Evolutionary conservation across 1,284 basidiomycete species (phyloP).

Genomic region (Papiliotrema laurentii): DNA sequence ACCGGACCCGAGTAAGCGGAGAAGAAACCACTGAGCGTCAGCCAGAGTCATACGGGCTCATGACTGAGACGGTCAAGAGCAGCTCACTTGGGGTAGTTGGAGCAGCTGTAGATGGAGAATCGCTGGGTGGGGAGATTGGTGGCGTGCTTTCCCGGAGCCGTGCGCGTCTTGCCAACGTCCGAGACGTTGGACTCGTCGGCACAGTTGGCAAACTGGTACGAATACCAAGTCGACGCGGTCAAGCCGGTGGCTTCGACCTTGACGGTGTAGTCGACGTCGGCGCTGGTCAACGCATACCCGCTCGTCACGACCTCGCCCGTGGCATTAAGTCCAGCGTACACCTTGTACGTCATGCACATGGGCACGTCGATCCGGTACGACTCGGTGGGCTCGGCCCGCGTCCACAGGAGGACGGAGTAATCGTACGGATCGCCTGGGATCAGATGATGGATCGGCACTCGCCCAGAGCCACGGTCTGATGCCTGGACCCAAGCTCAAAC

Average conservation of each 20-base stretch:
- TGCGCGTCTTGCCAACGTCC: constrained; percentile 14
- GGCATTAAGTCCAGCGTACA: constrained; percentile 29
- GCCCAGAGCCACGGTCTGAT: no score
- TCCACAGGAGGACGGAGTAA: constrained; percentile 45
- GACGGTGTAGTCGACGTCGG: constrained; percentile 57
- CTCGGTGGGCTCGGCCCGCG: constrained; percentile 18
- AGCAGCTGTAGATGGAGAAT: constrained; percentile 24
- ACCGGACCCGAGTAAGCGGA: constrained; percentile 63
- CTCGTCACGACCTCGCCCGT: constrained; percentile 13
- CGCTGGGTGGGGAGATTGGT: constrained; percentile 10
- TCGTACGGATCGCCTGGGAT: constrained; percentile 58
- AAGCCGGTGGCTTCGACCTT: constrained; percentile 39
- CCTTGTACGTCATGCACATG: constrained; percentile 57
- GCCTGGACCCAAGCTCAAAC: no score
- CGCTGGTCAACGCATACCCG: constrained; percentile 6
- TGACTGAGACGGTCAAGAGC: background rate
- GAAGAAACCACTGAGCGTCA: constrained; percentile 55
- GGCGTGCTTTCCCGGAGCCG: constrained; percentile 13
- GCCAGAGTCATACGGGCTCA: no score
- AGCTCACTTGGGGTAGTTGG: constrained; percentile 16
- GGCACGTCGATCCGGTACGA: constrained; percentile 56
- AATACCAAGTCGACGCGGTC: constrained; percentile 16
- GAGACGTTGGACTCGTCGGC: constrained; percentile 13
- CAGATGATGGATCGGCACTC: constrained; percentile 22
- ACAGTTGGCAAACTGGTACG: constrained; percentile 21